Base-by-base conservation (phyloP, 768 basidiomycete genomes). In the Kwoniella dendrophila region DNA sequence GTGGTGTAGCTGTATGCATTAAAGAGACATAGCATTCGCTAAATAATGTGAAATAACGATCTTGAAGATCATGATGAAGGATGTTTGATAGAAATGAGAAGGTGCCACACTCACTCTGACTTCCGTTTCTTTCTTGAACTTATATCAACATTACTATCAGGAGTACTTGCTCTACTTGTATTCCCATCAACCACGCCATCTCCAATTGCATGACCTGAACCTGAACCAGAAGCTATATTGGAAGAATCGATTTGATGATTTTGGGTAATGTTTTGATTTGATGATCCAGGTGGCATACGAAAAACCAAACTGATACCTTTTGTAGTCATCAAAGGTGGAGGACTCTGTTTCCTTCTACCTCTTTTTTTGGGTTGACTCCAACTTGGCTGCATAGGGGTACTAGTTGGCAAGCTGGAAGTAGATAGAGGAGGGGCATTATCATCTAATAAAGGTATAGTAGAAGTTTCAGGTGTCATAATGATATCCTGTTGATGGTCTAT, bases 21-120 rank as follows among this genome's bases (percentile, higher is more conserved):
- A 34, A 16, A n/a, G n/a, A n/a, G n/a, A n/a, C n/a, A n/a, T n/a
- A n/a, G n/a, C n/a, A n/a, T n/a, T n/a, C n/a, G n/a, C n/a, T n/a
- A n/a, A n/a, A n/a, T n/a, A 14, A 18, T 16, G 18, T 29, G 14
- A n/a, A 18, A n/a, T 12, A 48, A 34, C 16, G 27, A 41, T 44
- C 32, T 30, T n/a, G 36, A 30, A 32, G 51, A 27, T 29, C 51
- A 48, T 22, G 62, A 40, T 40, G 32, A 36, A 16, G 16, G 16
- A 41, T 33, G 30, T 38, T 34, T n/a, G 27, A 30, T 8, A 11
- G 24, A 41, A 45, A 41, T 43, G 41, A 47, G n/a, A 47, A 20
- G 18, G 57, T 47, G 48, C 38, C 51, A 61, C 51, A 67, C 68
- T 69, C 57, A 65, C 68, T 56, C 60, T 43, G 38, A 29, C 47